Conservation (phyloP, 306 rosid genomes). For the Trifolium fragiferum region DNA sequence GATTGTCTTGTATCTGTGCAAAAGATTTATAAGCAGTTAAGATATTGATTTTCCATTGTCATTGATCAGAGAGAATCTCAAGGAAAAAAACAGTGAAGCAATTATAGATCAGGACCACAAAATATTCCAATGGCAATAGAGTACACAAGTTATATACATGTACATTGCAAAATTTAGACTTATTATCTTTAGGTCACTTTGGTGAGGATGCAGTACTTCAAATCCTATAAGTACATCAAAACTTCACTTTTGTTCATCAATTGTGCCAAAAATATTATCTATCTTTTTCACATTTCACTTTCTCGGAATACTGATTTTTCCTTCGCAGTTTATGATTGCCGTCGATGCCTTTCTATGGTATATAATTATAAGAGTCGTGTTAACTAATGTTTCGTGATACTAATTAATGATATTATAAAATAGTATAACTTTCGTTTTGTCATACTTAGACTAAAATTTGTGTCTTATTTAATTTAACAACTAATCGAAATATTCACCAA, state of each 20-base stretch:
- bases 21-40: constrained; percentile 23
- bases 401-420: too few species aligned
- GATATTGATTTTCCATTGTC: constrained; percentile 46
- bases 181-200: constrained; percentile 22
- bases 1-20: constrained; percentile 26
- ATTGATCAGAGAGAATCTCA: constrained; percentile 44
- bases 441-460: not conserved
- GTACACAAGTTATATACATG: constrained; percentile 25
- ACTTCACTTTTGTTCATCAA: constrained; percentile 2
- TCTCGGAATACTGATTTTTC: not conserved
- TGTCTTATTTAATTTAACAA: constrained; percentile 9
- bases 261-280: constrained; percentile 27
- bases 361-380: not conserved
- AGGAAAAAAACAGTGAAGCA: constrained; percentile 31
- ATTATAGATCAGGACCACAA: constrained; percentile 43
- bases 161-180: constrained; percentile 34
- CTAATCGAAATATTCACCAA: not conserved
- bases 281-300: constrained; percentile 44
- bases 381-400: too few species aligned
- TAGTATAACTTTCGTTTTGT: not conserved
- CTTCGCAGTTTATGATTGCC: constrained; percentile 20
- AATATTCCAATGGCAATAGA: constrained; percentile 10
- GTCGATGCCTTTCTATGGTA: not conserved
- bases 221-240: constrained; percentile 22
- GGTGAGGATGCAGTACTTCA: constrained; percentile 31